Base-by-base conservation (phyloP, 2,329 filamentous ascomycete species). In the Mollisiaceae sp. region DNA sequence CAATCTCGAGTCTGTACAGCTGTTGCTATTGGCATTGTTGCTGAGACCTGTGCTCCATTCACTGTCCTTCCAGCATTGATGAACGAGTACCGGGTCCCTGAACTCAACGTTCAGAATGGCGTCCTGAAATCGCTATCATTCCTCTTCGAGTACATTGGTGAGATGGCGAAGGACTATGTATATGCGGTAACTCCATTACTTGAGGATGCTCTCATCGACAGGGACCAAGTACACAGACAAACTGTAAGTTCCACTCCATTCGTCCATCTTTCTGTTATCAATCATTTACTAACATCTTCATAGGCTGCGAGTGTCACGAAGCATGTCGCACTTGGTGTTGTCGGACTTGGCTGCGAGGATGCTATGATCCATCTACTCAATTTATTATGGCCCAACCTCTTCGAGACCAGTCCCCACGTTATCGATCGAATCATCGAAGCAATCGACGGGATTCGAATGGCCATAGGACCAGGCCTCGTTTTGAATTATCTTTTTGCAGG, bases 141-240 rank as follows among this genome's bases (percentile, higher is more conserved):
- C 85, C 85, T 99, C 67, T 99, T 98, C 76, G 95, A 99, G 77
- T 99, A 99, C 80, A 99, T 99, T 77, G 95, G 95, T 69, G 95
- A 99, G 79, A 98, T 99, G 95, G 93, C 93, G 69, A 99, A 98
- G 81, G 95, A 99, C 79, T 99, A 99, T 77, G 95, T 99, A 76
- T 99, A 99, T 76, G 95, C 96, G 20, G 94, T 99, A 39, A 97
- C 94, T 1, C 95, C 95, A 8, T 83, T 99, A 11, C 89, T 99
- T 1, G 95, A 99, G 77, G 95, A 99, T 76, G 95, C 96, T 2
- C 89, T 99, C 67, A 97, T 97, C 79, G 95, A 99, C 78, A 90
- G 95, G 67, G 95, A 99, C 78, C 95, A 99, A 80, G 95, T 99
- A 1, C 95, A 99, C 80, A 89, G 95, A 35, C 95, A 99, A 79